phyloP scores from a whole-genome alignment of 148 eudicot genomes.

The Beta vulgaris region DNA sequence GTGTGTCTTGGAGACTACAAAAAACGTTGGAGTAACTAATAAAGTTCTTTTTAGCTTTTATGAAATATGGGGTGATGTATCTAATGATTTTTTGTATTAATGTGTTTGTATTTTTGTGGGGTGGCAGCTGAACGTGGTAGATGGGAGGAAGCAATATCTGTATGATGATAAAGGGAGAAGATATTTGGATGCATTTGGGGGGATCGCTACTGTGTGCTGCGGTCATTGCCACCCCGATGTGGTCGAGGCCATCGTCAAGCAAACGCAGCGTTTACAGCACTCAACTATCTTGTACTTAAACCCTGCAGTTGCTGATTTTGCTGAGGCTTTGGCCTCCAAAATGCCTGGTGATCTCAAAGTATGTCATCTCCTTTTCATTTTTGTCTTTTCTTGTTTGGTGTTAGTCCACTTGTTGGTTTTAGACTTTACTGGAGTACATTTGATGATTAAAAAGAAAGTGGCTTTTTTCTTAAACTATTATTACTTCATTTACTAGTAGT shows the following conservation, averaged over 20 bases:
- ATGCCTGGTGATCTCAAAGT: conserved; percentile 97
- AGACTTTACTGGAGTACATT: background rate
- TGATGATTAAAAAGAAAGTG: background rate
- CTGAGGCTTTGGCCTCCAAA: conserved; percentile 88
- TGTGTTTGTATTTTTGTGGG: background rate
- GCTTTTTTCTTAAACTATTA: conserved; percentile 2
- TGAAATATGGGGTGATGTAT: background rate
- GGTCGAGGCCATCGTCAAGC: conserved; percentile 65
- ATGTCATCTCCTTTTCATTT: conserved; percentile 1
- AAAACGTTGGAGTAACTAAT: too few species aligned
- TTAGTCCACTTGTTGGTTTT: background rate
- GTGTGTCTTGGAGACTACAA: too few species aligned
- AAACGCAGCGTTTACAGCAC: conserved; percentile 74
- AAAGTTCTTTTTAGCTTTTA: background rate
- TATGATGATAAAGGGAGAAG: conserved; percentile 84
- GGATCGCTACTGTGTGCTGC: conserved; percentile 85
- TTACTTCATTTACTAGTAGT: background rate
- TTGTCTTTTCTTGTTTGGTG: background rate
- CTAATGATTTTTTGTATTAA: background rate
- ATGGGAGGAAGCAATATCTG: conserved; percentile 95
- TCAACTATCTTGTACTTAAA: conserved; percentile 84
- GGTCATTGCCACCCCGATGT: conserved; percentile 97
- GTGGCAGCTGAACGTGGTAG: conserved; percentile 75
- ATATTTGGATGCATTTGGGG: conserved; percentile 89
- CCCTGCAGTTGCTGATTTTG: conserved; percentile 79